Base-by-base conservation (phyloP, 129 eudicot species). In the Calendula officinalis region DNA sequence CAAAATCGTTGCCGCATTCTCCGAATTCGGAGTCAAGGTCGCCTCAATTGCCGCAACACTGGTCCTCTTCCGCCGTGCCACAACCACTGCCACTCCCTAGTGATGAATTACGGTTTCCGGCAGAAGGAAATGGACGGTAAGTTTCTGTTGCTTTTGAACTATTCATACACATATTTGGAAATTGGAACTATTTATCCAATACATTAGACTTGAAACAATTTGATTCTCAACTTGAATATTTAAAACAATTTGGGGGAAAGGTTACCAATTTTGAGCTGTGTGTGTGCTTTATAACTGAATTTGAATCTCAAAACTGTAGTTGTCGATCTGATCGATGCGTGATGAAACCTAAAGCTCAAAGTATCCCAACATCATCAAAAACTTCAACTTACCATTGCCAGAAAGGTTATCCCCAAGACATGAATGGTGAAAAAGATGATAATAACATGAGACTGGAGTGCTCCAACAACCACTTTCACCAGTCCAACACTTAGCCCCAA, bases 401-500 rank as follows among this genome's bases (percentile, higher is more conserved):
- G 8, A 81, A 71, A 64, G 77, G 84, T 43, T 65, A 66, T 53
- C 77, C 80, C 40, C 62, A 64, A 10, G 77, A 71, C 5, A 42
- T 38, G 15, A 76, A 79, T 34, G 74, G 77, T 43, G 81, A 84
- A 40, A 65, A 68, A 14, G 67, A 39, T 59, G 37, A 54, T 14
- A 41, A 9, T 34, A 62, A 36, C 68, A 79, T 88, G 51, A 83
- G 89, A 40, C 69, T 70, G 84, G 65, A 88, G 98, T 80, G 96
- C 94, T 48, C 98, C 98, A 11, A 5, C 83, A 6, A 87, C 84
- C 74, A 77, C 80, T 44, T 82, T 68, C 46, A 67, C 90, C 6
- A 91, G 96, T 64, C 98, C 96, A 47, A 62, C 83, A 37, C 81
- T 58, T 58, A 91, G 94, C 83, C 94, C 98, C 44, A 79, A 84